These are phyloP conservation scores for Talaromyces sp. DNA, from an alignment of 2,329 filamentous ascomycete genomes.

Conservation along the genomic window DNA sequence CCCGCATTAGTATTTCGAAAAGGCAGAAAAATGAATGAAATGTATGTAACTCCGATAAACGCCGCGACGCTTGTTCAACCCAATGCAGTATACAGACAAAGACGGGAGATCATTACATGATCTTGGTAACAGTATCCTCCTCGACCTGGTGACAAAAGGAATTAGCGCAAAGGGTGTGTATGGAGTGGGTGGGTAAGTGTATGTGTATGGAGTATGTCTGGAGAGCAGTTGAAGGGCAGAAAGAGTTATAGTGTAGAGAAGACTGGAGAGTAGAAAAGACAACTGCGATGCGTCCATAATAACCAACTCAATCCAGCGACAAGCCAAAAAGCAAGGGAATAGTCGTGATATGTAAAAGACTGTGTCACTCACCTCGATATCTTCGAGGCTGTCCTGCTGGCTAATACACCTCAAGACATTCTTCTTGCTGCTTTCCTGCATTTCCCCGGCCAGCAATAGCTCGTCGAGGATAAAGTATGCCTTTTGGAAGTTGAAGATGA, in stretches of 20 bases:
- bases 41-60: slow-evolving; percentile 23
- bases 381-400: slow-evolving; percentile 94
- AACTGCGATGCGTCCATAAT: neutral
- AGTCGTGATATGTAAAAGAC: neutral
- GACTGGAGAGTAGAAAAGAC: neutral
- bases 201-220: neutral
- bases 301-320: neutral
- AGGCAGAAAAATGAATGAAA: slow-evolving; percentile 4
- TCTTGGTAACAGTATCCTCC: slow-evolving; percentile 77
- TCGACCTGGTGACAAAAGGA: slow-evolving; percentile 59
- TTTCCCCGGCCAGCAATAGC: slow-evolving; percentile 85
- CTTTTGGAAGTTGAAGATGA: slow-evolving; percentile 99
- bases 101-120: slow-evolving; percentile 57
- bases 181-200: neutral
- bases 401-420: slow-evolving; percentile 93
- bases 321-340: neutral
- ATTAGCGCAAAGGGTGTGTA: slow-evolving; percentile 30
- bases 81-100: slow-evolving; percentile 3
- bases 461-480: slow-evolving; percentile 99
- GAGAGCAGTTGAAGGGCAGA: neutral
- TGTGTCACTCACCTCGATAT: slow-evolving; percentile 83
- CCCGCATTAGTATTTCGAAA: slow-evolving; percentile 8
- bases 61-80: slow-evolving; percentile 6
- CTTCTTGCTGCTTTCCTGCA: slow-evolving; percentile 99
- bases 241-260: neutral